Base-by-base conservation (phyloP, 2,329 filamentous ascomycete species). In the Colletotrichum salicis region DNA sequence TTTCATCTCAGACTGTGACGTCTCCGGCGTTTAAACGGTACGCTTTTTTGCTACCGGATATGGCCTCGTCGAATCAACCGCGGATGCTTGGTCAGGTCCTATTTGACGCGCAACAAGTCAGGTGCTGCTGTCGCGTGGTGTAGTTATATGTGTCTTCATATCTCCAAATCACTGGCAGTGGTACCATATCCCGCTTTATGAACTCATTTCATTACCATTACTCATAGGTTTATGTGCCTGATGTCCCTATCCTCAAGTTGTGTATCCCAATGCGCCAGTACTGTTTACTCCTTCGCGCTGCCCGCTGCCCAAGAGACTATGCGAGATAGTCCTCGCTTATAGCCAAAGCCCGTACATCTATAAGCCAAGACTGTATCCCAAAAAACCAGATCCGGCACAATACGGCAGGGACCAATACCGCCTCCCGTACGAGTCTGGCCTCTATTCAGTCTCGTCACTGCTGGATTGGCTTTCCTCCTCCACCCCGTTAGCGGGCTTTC, bases 401-500 rank as follows among this genome's bases (percentile, higher is more conserved):
- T 7, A n/a, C 19, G 13, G 5, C 19, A 41, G 41, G 11, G 19
- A 22, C 19, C 41, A 22, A 7, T n/a, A 19, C 19, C 19, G 19
- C 52, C 19, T 24, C 24, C 15, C 33, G 6, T 24, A 2, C 33
- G 10, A 29, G 0, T 13, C 22, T 48, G 37, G 6, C 8, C 6
- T 54, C 22, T 71, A 72, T 29, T 72, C 70, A 8, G 65, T 45
- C 35, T 72, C 70, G 5, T 72, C 70, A 29, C 70, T 72, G 55
- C 70, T 70, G 19, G 70, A 72, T 59, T 72, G 70, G 35, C 70
- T 72, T 35, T 72, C 70, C 7, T 71, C 70, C 1, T 15, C 31
- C 11, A 56, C 66, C 12, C 35, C 29, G 7, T 41, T 31, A 8
- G 48, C 31, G 1, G 7, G 27, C 31, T 58, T 64, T 1, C 35